phyloP scores from a whole-genome alignment of 306 rosid species.

The Pterocarpus santalinus region DNA sequence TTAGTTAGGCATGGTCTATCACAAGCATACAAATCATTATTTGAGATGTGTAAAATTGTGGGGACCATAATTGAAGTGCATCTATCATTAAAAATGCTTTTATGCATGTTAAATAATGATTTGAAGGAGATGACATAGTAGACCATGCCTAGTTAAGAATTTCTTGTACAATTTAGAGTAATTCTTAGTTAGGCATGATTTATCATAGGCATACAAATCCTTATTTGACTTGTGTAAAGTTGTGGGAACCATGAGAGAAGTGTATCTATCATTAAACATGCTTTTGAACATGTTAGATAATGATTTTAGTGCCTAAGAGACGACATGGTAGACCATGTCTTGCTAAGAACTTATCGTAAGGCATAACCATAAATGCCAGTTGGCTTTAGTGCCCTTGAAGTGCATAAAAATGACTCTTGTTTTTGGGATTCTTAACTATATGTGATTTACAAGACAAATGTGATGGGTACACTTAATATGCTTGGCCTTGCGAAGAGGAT shows the following conservation, averaged over 20 bases:
- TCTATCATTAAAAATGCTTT: neutral
- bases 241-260: neutral
- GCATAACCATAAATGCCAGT: neutral
- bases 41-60: neutral
- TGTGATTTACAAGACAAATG: constrained; percentile 90
- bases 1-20: neutral
- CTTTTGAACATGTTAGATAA: neutral
- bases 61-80: neutral
- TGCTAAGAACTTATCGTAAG: neutral
- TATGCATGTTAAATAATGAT: neutral
- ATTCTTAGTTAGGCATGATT: neutral
- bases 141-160: neutral
- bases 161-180: neutral
- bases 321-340: neutral
- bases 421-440: constrained; percentile 61
- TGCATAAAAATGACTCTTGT: constrained; percentile 1
- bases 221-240: neutral
- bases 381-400: neutral
- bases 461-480: constrained; percentile 98
- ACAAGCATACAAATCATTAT: neutral
- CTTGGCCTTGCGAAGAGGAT: constrained; percentile 95
- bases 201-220: neutral
- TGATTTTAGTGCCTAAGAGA: neutral
- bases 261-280: neutral
- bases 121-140: neutral